Conservation (phyloP, 2,329 filamentous ascomycete species). For the Harringtonia lauricola region DNA sequence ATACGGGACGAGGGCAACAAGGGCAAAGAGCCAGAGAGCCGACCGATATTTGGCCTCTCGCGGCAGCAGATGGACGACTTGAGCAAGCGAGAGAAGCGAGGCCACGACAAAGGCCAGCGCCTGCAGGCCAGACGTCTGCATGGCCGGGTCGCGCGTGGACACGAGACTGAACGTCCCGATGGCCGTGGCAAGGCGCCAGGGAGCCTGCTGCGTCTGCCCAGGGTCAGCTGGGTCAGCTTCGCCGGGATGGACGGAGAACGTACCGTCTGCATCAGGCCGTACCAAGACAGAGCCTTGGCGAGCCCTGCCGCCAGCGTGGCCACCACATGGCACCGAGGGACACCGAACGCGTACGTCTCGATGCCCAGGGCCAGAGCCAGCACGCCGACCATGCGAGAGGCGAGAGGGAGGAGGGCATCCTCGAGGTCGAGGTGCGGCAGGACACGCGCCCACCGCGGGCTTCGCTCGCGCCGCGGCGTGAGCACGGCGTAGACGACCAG, state of each 20-base stretch:
- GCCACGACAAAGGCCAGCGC: not conserved
- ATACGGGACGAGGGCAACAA: not conserved
- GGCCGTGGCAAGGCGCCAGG: slow-evolving; percentile 3
- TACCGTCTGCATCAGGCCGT: not conserved
- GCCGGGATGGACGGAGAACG: not conserved
- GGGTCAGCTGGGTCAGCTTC: too few relatives aligned
- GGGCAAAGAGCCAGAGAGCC: slow-evolving; percentile 1
- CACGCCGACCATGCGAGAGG: not conserved
- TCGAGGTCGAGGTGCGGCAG: not conserved
- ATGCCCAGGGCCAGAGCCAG: not conserved
- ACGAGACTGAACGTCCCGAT: slow-evolving; percentile 1
- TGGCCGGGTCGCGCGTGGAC: not conserved
- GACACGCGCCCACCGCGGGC: too few relatives aligned
- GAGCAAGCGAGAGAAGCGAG: not conserved
- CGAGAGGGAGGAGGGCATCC: not conserved
- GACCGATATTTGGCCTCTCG: not conserved
- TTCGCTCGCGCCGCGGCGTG: not conserved
- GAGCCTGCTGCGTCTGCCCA: not conserved
- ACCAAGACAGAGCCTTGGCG: not conserved
- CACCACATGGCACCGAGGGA: not conserved
- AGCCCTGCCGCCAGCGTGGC: not conserved
- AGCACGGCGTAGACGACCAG: not conserved
- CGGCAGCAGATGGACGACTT: not conserved
- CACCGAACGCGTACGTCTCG: not conserved
- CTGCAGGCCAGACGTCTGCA: not conserved